phyloP scores from a whole-genome alignment of 768 basidiomycete species.

The Leccinellum rugosiceps region DNA sequence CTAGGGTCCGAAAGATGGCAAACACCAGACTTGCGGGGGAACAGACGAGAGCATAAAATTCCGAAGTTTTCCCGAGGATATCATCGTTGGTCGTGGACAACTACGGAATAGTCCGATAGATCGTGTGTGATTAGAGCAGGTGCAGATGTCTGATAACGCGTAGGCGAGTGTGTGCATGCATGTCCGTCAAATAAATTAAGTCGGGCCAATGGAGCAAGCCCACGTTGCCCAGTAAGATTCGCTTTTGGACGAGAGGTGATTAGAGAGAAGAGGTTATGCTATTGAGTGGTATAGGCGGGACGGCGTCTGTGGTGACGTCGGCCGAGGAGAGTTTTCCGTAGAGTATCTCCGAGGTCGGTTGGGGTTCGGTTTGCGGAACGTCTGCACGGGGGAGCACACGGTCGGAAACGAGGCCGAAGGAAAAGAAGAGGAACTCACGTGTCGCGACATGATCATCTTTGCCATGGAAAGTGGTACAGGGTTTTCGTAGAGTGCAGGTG shows the following conservation, averaged over 20 bases:
- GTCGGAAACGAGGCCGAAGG: conserved; percentile 5
- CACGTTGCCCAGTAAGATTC: conserved; percentile 10
- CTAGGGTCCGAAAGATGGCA: conserved; percentile 1
- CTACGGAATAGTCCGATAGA: conserved; percentile 10
- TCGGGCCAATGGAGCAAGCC: conserved; percentile 4
- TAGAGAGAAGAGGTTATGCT: conserved; percentile 25
- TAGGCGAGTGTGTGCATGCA: conserved; percentile 19
- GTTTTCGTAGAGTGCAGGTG: conserved; percentile 42
- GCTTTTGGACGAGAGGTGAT: conserved; percentile 18
- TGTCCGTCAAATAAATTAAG: conserved; percentile 30
- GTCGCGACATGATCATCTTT: conserved; percentile 52
- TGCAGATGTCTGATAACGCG: conserved; percentile 15
- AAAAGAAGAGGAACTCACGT: conserved; percentile 33
- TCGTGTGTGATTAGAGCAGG: conserved; percentile 28
- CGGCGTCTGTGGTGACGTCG: conserved; percentile 31
- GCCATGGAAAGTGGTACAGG: conserved; percentile 47
- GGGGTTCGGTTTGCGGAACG: conserved; percentile 33
- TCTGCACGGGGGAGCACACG: conserved; percentile 14
- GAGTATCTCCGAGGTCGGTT: conserved; percentile 26
- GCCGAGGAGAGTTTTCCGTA: conserved; percentile 8
- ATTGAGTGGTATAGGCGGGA: conserved; percentile 33
- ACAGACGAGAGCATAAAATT: conserved; percentile 21
- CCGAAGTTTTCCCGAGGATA: conserved; percentile 21
- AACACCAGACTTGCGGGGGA: conserved; percentile 10
- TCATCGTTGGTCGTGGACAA: conserved; percentile 28